phyloP scores from a whole-genome alignment of 768 basidiomycete species.

The Russula earlei region DNA sequence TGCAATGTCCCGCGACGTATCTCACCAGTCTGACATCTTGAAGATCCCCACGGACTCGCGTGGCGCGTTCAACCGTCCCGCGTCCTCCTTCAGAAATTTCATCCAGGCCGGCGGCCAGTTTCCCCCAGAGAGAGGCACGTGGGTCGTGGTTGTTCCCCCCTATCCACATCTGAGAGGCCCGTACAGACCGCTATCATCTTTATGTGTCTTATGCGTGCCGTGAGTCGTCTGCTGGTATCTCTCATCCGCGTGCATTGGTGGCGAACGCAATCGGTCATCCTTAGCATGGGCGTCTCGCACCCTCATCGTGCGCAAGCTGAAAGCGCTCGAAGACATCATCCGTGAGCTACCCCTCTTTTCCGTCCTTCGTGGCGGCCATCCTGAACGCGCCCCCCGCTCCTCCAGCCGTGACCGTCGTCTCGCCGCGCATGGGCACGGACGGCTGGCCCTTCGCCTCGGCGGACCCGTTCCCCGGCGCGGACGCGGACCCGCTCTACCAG shows the following conservation, averaged over 20 bases:
- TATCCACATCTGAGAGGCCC: not conserved
- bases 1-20: conserved; percentile 23
- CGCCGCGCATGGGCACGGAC: conserved; percentile 71
- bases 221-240: conserved; percentile 32
- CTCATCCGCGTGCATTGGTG: not conserved
- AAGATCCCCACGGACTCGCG: conserved; percentile 46
- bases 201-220: conserved; percentile 85
- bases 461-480: conserved; percentile 61
- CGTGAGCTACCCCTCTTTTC: conserved; percentile 36
- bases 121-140: conserved; percentile 65
- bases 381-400: no score
- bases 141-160: no score
- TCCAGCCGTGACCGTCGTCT: conserved; percentile 69
- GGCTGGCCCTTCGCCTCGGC: conserved; percentile 84
- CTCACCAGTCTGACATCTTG: conserved; percentile 41
- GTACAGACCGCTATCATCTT: conserved; percentile 77
- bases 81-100: conserved; percentile 43
- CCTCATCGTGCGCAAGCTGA: conserved; percentile 81
- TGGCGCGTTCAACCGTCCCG: conserved; percentile 55
- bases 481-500: conserved; percentile 64
- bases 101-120: conserved; percentile 53
- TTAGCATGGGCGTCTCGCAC: conserved; percentile 90
- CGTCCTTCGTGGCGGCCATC: not conserved
- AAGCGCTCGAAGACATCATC: conserved; percentile 81
- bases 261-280: not conserved